Base-by-base conservation (phyloP, 2,329 filamentous ascomycete species). In the Ophiostoma australiae region DNA sequence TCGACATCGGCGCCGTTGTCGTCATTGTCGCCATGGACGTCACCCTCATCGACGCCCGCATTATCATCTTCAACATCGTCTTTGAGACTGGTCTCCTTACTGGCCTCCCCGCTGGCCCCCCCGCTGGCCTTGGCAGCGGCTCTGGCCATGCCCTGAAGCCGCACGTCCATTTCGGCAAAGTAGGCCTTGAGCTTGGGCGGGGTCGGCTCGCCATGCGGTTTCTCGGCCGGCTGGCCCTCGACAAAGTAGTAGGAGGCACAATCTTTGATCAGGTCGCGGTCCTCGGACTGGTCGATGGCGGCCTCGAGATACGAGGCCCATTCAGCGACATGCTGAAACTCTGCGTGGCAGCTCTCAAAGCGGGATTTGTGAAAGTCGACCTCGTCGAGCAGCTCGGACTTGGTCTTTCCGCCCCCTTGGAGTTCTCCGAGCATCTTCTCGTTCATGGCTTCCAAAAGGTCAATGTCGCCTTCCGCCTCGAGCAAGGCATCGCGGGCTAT, bases 221-320 rank as follows among this genome's bases (percentile, higher is more conserved):
- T 48, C 44, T n/a, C 3, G 17, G 44, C 17, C 4, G 44, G 44
- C 44, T 17, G 44, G 20, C 44, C 44, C 23, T 27, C 52, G n/a
- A 58, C 23, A 58, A 58, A 58, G n/a, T 58, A 23, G 11, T 58
- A 58, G 23, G n/a, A 10, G 2, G 52, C 52, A 27, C n/a, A 23
- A 7, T 58, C n/a, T 6, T 23, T 58, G 23, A 58, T 58, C n/a
- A 58, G n/a, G 11, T 58, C 52, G 52, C 52, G 52, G 52, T 58
- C 52, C n/a, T 58, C 52, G 23, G 52, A 58, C n/a, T 58, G 52
- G 23, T 58, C 52, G 17, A 58, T 58, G 52, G 52, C 52, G n/a
- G n/a, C 52, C 52, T 58, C 52, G 52, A 58, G 52, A 6, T 27
- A 27, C 5, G 52, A 58, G 8, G 17, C 17, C 52, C n/a, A 58